These are phyloP conservation scores for Sonneratia caseolaris DNA, from an alignment of 345 rosid species.

Conservation along the genomic window DNA sequence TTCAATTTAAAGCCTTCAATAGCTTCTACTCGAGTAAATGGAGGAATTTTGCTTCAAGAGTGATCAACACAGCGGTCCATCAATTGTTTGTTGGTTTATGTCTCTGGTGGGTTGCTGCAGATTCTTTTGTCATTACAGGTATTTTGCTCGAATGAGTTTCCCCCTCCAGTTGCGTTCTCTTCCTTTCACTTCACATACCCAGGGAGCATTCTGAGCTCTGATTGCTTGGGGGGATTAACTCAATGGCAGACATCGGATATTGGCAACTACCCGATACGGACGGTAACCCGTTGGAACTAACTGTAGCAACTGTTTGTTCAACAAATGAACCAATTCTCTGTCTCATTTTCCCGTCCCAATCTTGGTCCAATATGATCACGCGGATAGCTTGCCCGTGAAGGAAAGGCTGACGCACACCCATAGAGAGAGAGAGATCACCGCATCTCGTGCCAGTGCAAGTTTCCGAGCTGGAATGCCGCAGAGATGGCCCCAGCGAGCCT, in stretches of 20 bases:
- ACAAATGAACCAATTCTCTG: too few species aligned
- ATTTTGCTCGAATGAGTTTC: too few species aligned
- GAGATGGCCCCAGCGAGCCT: not conserved
- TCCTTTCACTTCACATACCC: not conserved
- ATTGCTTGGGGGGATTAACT: not conserved
- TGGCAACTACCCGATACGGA: not conserved
- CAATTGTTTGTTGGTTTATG: not conserved
- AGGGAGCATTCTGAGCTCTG: too few species aligned
- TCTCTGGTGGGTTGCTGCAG: not conserved
- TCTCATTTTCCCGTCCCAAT: too few species aligned
- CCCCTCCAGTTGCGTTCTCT: not conserved
- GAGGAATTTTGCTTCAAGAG: not conserved
- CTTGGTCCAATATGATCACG: too few species aligned
- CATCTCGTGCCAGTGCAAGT: not conserved
- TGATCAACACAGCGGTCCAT: not conserved
- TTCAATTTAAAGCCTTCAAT: not conserved
- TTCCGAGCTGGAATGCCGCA: not conserved
- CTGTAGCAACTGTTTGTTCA: not conserved
- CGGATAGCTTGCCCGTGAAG: not conserved
- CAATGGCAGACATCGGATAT: not conserved
- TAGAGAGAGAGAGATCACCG: not conserved
- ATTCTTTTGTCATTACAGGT: not conserved
- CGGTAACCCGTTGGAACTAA: not conserved
- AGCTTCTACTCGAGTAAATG: not conserved
- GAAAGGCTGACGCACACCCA: not conserved